phyloP scores from a whole-genome alignment of 257 asterid genomes.

The Solanum medicagineum region DNA sequence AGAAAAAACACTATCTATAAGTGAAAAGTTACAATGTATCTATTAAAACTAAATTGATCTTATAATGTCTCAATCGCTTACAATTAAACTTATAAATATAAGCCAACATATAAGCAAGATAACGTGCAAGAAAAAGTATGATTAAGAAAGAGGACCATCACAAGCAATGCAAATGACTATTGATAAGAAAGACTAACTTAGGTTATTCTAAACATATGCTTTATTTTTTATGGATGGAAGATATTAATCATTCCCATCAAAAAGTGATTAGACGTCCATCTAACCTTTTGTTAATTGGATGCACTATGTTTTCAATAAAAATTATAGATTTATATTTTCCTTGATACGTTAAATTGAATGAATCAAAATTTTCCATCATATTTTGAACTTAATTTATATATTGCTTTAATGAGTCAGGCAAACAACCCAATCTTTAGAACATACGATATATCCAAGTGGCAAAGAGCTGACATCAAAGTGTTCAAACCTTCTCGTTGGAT shows the following conservation, averaged over 20 bases:
- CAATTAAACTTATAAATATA: neutral
- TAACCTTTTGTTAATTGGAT: neutral
- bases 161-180: neutral
- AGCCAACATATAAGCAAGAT: neutral
- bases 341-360: neutral
- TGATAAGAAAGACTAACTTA: neutral
- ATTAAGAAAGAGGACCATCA: neutral
- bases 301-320: neutral
- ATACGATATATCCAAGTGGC: neutral
- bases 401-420: neutral
- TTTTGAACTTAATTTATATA: neutral
- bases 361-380: neutral
- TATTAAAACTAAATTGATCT: neutral
- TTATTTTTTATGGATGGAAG: neutral
- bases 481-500: neutral
- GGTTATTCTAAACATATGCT: neutral
- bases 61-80: neutral
- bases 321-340: neutral
- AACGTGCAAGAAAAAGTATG: neutral
- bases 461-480: neutral
- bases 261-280: neutral
- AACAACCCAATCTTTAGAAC: neutral
- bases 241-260: neutral
- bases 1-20: neutral
- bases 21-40: neutral